Base-by-base conservation (phyloP, 345 rosid genomes). In the Brassica nigra region DNA sequence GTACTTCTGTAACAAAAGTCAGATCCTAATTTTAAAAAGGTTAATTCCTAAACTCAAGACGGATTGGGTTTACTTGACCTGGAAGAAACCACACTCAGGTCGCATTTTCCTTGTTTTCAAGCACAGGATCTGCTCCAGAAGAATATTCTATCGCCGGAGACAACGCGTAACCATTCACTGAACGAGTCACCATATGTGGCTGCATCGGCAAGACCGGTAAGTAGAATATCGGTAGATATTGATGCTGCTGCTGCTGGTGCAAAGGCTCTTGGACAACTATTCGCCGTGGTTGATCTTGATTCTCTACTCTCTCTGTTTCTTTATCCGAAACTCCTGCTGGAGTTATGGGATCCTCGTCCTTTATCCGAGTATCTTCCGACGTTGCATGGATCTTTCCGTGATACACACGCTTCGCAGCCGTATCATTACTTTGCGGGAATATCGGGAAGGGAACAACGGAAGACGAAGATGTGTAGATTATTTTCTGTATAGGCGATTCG, bases 131-230 rank as follows among this genome's bases (percentile, higher is more conserved):
- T 23, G 10, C 10, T 11, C 36, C 3, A 66, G 57, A 23, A 66
- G 72, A 33, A 74, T 64, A n/a, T 49, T 64, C 70, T 4, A 8
- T 33, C 1, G 52, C 63, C 27, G 77, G 70, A 65, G 71, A 14
- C 16, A 66, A 75, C 2, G 78, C 2, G 10, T 75, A 65, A 52
- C 36, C 18, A 74, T 29, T 57, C 33, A 47, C n/a, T 11, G 47
- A 52, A 54, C 29, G 62, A 54, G 49, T 54, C 15, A 66, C 37
- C 18, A 57, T 75, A 15, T 66, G 72, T 37, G 78, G 42, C 59
- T 15, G 73, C 73, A 76, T 57, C 58, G 18, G 66, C 73, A 36
- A 76, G 16, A 76, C 30, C 7, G 66, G 66, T 76, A 66, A 31
- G 8, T 57, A 75, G 18, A 75, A 2, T 10, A 75, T n/a, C 16